These are phyloP conservation scores for Xylaria palmicola DNA, from an alignment of 495 filamentous ascomycete species.

Conservation along the genomic window DNA sequence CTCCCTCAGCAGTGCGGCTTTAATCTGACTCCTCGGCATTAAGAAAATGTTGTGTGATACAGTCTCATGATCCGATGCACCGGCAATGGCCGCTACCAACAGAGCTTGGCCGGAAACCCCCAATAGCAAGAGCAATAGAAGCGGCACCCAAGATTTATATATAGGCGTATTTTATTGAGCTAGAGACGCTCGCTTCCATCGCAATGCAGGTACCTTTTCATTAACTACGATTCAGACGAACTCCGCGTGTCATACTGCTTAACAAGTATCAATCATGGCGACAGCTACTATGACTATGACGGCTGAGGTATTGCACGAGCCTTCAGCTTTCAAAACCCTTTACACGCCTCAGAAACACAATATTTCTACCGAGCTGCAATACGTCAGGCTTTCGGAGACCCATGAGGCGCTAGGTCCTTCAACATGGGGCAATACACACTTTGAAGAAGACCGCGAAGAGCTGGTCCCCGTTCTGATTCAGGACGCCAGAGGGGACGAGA, in stretches of 20 bases:
- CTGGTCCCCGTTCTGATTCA: slow-evolving; percentile 31
- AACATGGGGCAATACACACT: background rate
- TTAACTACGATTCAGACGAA: background rate
- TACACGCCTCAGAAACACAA: background rate
- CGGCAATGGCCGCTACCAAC: no score
- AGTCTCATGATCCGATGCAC: no score
- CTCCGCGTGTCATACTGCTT: background rate
- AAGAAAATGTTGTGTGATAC: no score
- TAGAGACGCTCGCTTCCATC: background rate
- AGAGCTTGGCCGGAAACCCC: no score
- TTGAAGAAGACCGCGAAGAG: background rate
- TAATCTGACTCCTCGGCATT: no score
- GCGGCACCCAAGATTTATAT: background rate
- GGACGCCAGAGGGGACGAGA: slow-evolving; percentile 49
- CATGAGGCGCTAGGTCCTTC: background rate
- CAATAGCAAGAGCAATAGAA: background rate
- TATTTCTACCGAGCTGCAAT: background rate
- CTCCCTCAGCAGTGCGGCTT: no score
- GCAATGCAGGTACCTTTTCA: background rate
- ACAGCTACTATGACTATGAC: background rate
- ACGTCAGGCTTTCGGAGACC: background rate
- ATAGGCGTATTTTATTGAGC: background rate
- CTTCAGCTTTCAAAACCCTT: background rate
- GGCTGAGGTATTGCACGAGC: background rate
- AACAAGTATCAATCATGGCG: background rate